Conservation (phyloP, 2,329 filamentous ascomycete species). For the Colletotrichum sp. region DNA sequence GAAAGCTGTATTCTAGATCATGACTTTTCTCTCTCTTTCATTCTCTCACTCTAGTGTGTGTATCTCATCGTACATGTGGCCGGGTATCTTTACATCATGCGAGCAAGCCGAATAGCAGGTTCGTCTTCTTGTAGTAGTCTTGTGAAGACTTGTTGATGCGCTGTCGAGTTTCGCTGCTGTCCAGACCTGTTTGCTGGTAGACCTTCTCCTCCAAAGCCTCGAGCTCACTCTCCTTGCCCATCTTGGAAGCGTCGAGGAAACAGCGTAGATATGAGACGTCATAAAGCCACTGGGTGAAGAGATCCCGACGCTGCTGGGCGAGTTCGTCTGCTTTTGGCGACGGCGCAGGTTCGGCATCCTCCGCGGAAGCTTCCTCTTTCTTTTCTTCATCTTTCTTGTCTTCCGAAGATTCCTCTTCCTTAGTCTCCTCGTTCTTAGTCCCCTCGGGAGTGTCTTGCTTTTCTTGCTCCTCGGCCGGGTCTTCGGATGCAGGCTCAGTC, state of each 20-base stretch:
- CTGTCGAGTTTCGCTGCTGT: constrained; percentile 48
- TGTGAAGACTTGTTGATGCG: constrained; percentile 67
- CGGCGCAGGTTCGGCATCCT: constrained; percentile 12
- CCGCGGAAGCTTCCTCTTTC: background rate
- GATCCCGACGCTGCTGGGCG: constrained; percentile 42
- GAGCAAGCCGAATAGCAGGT: constrained; percentile 81
- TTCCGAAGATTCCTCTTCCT: constrained; percentile 10
- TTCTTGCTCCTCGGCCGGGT: background rate
- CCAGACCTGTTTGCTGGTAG: constrained; percentile 50
- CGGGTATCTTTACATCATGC: constrained; percentile 36
- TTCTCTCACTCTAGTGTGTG: background rate
- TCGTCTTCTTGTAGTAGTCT: constrained; percentile 85
- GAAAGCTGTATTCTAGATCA: background rate
- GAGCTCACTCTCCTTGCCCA: constrained; percentile 33
- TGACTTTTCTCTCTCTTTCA: background rate
- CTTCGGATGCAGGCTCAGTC: constrained; percentile 20
- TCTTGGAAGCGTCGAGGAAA: constrained; percentile 41
- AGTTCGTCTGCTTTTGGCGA: constrained; percentile 9
- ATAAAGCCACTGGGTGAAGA: constrained; percentile 66
- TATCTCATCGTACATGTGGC: background rate
- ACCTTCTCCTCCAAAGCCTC: constrained; percentile 52
- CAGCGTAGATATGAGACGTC: constrained; percentile 59
- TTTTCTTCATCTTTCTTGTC: constrained; percentile 21
- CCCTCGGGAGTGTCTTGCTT: constrained; percentile 13
- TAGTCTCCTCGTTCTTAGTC: background rate